A percentile compares a stretch with the other conserved stretches of the same genome.
phyloP scores from a whole-genome alignment of 2,329 filamentous ascomycete species.

The Tolypocladium endophyticum region DNA sequence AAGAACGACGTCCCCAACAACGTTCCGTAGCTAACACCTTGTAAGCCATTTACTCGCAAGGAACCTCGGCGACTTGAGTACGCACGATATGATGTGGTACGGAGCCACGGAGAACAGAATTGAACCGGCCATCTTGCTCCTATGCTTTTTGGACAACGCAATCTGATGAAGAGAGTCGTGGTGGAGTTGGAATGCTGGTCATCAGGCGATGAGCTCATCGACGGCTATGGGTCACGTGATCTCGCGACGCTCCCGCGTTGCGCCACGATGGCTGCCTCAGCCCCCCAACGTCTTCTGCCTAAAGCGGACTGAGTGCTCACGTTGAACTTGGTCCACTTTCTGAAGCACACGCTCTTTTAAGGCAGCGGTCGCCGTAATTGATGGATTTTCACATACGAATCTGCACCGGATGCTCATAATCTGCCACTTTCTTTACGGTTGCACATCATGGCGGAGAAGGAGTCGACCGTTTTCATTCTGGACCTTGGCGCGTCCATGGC shows the following conservation, averaged over 20 bases:
- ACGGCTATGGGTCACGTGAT: conserved; percentile 16
- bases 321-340: not conserved
- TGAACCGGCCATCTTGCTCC: conserved; percentile 31
- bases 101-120: conserved; percentile 54
- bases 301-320: not conserved
- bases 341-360: not conserved
- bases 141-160: not conserved
- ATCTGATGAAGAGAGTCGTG: not conserved
- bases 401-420: not conserved
- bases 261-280: not conserved
- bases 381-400: not conserved
- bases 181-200: not conserved
- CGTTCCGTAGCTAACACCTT: conserved; percentile 63
- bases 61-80: not conserved
- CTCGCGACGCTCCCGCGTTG: conserved; percentile 17
- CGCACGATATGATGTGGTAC: conserved; percentile 67
- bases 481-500: conserved; percentile 85
- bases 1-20: conserved; percentile 80
- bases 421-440: not conserved
- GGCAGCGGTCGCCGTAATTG: not conserved
- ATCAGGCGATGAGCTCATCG: conserved; percentile 4
- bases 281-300: conserved; percentile 8
- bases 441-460: conserved; percentile 71
- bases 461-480: conserved; percentile 84
- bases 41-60: conserved; percentile 9